A percentile compares a stretch with the other conserved stretches of the same genome.
These are phyloP conservation scores for Erythrophleum ivorense DNA, from an alignment of 331 rosid species.

Conservation along the genomic window DNA sequence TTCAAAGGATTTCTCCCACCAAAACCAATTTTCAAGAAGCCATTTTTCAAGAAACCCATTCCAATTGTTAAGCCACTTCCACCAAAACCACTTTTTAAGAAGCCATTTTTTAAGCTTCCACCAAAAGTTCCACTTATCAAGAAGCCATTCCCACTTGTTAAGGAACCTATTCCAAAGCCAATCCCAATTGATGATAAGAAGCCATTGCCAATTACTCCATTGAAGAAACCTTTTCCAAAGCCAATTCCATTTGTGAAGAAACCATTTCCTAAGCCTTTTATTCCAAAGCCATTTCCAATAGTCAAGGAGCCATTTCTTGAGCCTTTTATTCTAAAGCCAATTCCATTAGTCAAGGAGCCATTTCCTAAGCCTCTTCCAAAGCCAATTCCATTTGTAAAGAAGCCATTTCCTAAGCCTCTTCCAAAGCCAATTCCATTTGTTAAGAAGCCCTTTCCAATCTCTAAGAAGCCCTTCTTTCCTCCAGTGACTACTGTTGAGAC, in stretches of 20 bases:
- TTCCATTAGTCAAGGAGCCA: constrained; percentile 29
- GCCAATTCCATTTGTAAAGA: background rate
- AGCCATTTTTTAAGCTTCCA: too few relatives aligned
- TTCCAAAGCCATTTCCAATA: background rate
- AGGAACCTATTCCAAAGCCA: constrained; percentile 28
- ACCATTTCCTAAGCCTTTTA: background rate
- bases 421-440: background rate
- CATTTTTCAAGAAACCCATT: background rate
- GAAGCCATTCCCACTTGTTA: background rate
- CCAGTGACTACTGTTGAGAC: background rate
- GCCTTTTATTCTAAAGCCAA: background rate
- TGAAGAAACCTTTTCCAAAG: constrained; percentile 30
- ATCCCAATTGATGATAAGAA: constrained; percentile 31
- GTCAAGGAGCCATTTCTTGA: background rate
- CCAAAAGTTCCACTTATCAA: too few relatives aligned
- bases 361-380: background rate
- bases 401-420: background rate
- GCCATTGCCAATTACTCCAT: constrained; percentile 36
- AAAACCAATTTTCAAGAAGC: constrained; percentile 30
- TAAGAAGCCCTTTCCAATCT: background rate
- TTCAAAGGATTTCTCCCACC: constrained; percentile 37
- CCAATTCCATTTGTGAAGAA: constrained; percentile 28
- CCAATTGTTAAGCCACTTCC: background rate
- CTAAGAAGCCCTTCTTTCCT: constrained; percentile 1
- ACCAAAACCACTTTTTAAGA: background rate